Evolutionary conservation across 495 filamentous ascomycete genomes (phyloP).

Genomic region (Podospora didyma): DNA sequence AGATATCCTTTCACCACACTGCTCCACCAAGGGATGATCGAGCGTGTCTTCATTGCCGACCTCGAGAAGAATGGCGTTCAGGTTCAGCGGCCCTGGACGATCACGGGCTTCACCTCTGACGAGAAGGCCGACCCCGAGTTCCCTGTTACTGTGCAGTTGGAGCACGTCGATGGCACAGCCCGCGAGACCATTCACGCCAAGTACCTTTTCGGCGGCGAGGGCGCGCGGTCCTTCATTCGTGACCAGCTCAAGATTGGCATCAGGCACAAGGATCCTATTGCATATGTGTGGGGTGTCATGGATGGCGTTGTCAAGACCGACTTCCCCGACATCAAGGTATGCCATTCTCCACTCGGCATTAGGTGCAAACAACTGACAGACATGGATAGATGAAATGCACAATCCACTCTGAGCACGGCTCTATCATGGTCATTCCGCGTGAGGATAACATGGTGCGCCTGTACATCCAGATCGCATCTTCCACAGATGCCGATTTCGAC

Average conservation of each 20-base stretch:
- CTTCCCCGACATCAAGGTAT: constrained; percentile 68
- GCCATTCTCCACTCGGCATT: not conserved
- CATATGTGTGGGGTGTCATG: constrained; percentile 72
- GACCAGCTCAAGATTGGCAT: constrained; percentile 60
- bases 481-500: constrained; percentile 57
- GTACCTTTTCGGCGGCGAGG: constrained; percentile 60
- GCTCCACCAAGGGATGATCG: constrained; percentile 71
- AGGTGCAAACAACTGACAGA: constrained; percentile 10
- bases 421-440: constrained; percentile 72
- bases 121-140: constrained; percentile 54
- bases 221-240: constrained; percentile 55
- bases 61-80: constrained; percentile 54
- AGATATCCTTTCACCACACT: constrained; percentile 73
- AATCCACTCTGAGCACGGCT: constrained; percentile 63
- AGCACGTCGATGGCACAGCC: constrained; percentile 68
- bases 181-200: constrained; percentile 53
- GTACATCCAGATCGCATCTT: constrained; percentile 71
- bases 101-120: constrained; percentile 60
- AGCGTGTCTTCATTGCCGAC: constrained; percentile 66
- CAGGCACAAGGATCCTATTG: constrained; percentile 59
- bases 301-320: constrained; percentile 72
- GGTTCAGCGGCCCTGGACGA: constrained; percentile 58
- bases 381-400: constrained; percentile 79
- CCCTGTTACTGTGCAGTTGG: constrained; percentile 62
- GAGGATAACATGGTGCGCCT: constrained; percentile 71